Evolutionary conservation across 192 early-diverging fungal species (phyloP), one percentile per base, ranked within the genome.

Genomic region (Coemansia sp.): DNA sequence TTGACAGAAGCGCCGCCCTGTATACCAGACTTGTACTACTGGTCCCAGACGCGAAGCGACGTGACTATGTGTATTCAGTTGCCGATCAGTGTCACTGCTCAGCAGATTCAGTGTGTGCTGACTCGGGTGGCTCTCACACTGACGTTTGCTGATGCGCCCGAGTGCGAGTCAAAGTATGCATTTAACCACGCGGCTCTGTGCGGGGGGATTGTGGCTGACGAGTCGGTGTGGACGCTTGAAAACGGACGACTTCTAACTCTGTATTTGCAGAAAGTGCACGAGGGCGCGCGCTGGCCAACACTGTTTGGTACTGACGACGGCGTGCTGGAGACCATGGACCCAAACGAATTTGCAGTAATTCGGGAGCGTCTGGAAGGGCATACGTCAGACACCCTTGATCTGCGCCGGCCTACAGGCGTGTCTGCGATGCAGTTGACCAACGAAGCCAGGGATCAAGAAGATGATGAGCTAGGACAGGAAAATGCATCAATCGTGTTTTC

Each of bases 201-300:
- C 23, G 77, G 80, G 36, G 45, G 32, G 14, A 82, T 90, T 25
- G 66, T 73, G 25, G 68, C 85, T 0, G 76, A 80, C 15, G 77
- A 80, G 10, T 84, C 79, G 39, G 63, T 82, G 4, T 90, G 88
- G 88, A 86, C 84, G 14, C 48, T 87, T n/a, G 86, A 88, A 32
- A 61, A 62, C 25, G 76, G 76, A 0, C 79, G 83, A 1, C 22
- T 84, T 8, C 55, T 90, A 21, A 85, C 85, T 0, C 35, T 90
- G 18, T 79, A 69, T 49, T 37, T 90, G 18, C 80, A 82, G 37
- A 90, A 90, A 54, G 52, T 70, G 22, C 69, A 83, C 47, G 58
- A 77, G 45, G 67, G 80, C 25, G 81, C 79, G 8, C 69, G 86
- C 18, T 90, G 88, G 88, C 61, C 82, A 3, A 80, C 83, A 14